Evolutionary conservation across 768 basidiomycete genomes (phyloP), one percentile per base, ranked within the genome.

Genomic region (Sporobolomyces phaffii): DNA sequence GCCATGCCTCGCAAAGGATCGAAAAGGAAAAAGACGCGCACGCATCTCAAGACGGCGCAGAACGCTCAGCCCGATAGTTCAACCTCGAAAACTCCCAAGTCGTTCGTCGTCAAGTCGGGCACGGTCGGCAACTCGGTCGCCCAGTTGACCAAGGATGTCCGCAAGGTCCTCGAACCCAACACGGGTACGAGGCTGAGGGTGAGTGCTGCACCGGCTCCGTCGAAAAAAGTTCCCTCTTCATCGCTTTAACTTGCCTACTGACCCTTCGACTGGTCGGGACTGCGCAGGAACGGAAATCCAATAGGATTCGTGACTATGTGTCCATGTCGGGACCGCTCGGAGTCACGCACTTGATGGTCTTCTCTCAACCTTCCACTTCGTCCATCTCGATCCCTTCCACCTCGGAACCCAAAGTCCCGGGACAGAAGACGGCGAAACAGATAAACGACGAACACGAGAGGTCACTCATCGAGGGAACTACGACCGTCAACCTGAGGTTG

Each of bases 161-260:
- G 96, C 75, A 89, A 90, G 78, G 90, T 96, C 66, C 90, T 99
- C 90, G 96, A 99, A 77, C 96, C 96, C 65, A 91, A 97, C 75
- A 99, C 96, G 18, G 96, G 94, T 24, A 87, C 86, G 69, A 83
- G 96, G 54, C 82, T 99, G n/a, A 86, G 81, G 79, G 93, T 94
- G 68, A 70, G 80, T 75, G n/a, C n/a, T n/a, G n/a, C n/a, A n/a
- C n/a, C n/a, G n/a, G n/a, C 22, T 15, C 80, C 80, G 26, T 8
- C 15, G 29, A n/a, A n/a, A n/a, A n/a, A n/a, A n/a, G n/a, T n/a
- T n/a, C 22, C 18, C 41, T 5, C 26, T 38, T 17, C 33, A 29
- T 31, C 34, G 17, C n/a, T 47, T 47, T 38, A 17, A 4, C 33
- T 28, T 14, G 24, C 26, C 20, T 41, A 24, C n/a, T 20, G 3